A percentile compares a stretch with the other conserved stretches of the same genome.
These are phyloP conservation scores for Mycena filopes DNA, from an alignment of 768 basidiomycete species.

Conservation along the genomic window DNA sequence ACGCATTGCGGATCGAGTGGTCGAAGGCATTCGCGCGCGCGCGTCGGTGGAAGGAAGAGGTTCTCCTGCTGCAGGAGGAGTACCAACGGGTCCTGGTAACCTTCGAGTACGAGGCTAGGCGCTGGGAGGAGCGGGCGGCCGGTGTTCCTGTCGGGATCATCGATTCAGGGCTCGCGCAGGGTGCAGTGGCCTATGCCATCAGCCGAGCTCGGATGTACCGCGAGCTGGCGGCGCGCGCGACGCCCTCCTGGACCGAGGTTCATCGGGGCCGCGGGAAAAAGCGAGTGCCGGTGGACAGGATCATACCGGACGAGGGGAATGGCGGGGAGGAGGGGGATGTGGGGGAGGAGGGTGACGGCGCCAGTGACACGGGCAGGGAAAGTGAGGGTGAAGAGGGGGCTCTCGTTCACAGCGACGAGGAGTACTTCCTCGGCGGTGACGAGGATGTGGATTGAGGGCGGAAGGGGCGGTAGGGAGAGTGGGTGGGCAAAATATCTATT, in stretches of 20 bases:
- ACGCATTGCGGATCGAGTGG: constrained; percentile 24
- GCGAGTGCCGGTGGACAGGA: background rate
- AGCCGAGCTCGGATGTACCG: too few species aligned
- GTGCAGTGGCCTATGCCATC: too few species aligned
- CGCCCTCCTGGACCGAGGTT: too few species aligned
- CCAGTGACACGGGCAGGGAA: background rate
- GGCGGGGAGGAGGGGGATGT: background rate
- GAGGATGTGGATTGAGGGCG: background rate
- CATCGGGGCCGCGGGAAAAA: background rate
- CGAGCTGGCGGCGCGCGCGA: too few species aligned
- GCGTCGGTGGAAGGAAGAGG: constrained; percentile 32
- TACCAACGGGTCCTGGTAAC: constrained; percentile 10
- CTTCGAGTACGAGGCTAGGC: background rate
- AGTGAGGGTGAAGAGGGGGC: too few species aligned
- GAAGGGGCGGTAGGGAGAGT: too few species aligned
- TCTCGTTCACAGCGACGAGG: background rate
- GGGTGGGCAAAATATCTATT: too few species aligned
- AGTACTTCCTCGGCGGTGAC: background rate
- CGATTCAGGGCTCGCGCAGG: too few species aligned
- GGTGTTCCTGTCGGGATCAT: background rate
- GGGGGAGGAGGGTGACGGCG: background rate
- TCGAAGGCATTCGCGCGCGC: constrained; percentile 8
- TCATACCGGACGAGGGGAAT: background rate
- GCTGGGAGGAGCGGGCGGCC: background rate
- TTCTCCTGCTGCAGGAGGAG: constrained; percentile 31